A percentile compares a stretch with the other conserved stretches of the same genome.
phyloP scores from a whole-genome alignment of 2,329 filamentous ascomycete species.

The Talaromyces sp. region DNA sequence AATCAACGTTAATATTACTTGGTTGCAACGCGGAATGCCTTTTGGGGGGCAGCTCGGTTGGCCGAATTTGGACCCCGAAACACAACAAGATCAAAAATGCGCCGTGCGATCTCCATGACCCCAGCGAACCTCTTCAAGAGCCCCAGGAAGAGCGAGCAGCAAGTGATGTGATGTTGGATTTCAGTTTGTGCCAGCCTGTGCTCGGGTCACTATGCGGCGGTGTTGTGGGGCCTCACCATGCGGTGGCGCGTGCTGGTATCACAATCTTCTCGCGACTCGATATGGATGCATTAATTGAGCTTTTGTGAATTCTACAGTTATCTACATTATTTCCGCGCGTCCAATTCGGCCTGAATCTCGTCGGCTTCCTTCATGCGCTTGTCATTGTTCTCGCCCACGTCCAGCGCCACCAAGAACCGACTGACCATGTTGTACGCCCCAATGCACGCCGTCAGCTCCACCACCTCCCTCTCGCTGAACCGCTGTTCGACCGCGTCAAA shows the following conservation, averaged over 20 bases:
- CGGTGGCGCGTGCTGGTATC: not conserved
- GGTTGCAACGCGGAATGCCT: not conserved
- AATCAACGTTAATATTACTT: not conserved
- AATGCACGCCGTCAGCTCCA: constrained; percentile 79
- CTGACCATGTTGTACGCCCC: constrained; percentile 88
- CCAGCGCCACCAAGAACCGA: constrained; percentile 74
- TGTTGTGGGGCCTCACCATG: constrained; percentile 5
- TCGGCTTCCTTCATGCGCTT: constrained; percentile 60
- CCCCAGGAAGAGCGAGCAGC: too few species aligned
- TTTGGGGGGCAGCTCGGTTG: not conserved
- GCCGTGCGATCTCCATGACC: not conserved
- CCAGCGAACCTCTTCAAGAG: too few species aligned
- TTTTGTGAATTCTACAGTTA: not conserved
- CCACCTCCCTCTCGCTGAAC: constrained; percentile 68
- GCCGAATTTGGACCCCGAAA: not conserved
- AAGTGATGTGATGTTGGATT: constrained; percentile 7
- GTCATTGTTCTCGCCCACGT: constrained; percentile 50
- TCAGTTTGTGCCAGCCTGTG: constrained; percentile 4
- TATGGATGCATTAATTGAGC: not conserved
- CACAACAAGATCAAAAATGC: not conserved
- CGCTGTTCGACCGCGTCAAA: constrained; percentile 51
- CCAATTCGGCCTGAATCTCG: constrained; percentile 51
- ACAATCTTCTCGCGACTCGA: not conserved
- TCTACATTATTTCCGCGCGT: not conserved
- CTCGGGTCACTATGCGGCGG: constrained; percentile 12